A percentile compares a stretch with the other conserved stretches of the same genome.
Conservation (phyloP, 2,329 filamentous ascomycete species). For the Waltergamsia citrina region DNA sequence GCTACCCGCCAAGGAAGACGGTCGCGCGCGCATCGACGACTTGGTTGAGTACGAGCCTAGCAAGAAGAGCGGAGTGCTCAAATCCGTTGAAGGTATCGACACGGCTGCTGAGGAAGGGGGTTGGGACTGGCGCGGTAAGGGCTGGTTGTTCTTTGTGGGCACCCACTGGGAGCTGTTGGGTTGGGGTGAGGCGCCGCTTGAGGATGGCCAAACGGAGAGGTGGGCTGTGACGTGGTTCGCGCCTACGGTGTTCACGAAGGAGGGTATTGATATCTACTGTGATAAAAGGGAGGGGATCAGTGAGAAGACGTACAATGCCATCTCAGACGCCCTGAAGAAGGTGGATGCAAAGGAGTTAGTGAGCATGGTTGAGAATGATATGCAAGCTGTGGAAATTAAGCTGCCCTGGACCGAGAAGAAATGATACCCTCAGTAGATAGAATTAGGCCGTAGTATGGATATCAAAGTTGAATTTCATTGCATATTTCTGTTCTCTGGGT, state of each 20-base stretch:
- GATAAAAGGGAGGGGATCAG: conserved; percentile 51
- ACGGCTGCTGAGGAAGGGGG: conserved; percentile 24
- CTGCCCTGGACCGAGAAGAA: conserved; percentile 35
- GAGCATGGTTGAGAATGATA: conserved; percentile 35
- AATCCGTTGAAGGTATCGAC: conserved; percentile 58
- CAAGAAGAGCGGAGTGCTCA: conserved; percentile 36
- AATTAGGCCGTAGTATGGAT: neutral
- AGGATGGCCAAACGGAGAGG: conserved; percentile 31
- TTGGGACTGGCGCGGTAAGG: conserved; percentile 74
- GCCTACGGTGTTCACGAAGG: conserved; percentile 73
- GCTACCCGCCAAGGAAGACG: conserved; percentile 29
- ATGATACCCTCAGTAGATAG: conserved; percentile 1
- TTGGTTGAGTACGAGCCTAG: conserved; percentile 59
- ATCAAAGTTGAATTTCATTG: neutral
- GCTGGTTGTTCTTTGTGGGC: conserved; percentile 60
- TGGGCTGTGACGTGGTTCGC: conserved; percentile 84
- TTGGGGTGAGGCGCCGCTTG: conserved; percentile 48
- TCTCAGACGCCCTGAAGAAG: conserved; percentile 40
- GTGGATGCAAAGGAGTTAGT: conserved; percentile 44
- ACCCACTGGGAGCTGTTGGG: conserved; percentile 77
- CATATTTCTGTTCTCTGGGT: neutral
- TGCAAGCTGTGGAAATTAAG: conserved; percentile 40
- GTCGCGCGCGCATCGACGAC: conserved; percentile 52
- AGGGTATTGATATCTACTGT: conserved; percentile 72
- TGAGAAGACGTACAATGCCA: conserved; percentile 42